Conservation (phyloP, 78 protist species). For the Guillardia theta region DNA sequence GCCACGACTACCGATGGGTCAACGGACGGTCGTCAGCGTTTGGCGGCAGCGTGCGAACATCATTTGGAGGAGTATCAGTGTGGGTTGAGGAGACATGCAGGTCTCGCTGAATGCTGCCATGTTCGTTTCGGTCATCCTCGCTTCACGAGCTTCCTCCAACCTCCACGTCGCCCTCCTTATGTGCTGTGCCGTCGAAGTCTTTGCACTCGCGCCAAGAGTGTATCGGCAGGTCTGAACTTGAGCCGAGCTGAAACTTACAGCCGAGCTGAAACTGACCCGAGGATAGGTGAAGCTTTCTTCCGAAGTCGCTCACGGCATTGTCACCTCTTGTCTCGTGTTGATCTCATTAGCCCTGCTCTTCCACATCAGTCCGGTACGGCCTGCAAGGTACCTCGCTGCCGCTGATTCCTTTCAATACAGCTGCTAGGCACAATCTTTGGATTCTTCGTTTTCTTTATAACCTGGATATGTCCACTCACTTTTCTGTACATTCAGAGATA, state of each 20-base stretch:
- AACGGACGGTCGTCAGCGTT: not conserved
- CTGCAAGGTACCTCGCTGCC: not conserved
- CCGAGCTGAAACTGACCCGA: not conserved
- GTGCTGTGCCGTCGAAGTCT: not conserved
- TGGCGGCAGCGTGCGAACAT: not conserved
- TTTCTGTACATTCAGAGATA: conserved; percentile 7
- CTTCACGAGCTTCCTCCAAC: not conserved
- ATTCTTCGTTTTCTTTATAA: not conserved
- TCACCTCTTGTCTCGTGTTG: not conserved
- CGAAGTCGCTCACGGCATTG: not conserved
- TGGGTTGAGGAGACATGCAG: too few relatives aligned
- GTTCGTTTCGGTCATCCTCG: not conserved
- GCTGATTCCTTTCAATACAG: not conserved
- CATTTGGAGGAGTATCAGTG: too few relatives aligned
- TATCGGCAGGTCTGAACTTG: not conserved
- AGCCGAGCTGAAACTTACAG: not conserved
- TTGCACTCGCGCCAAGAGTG: conserved; percentile 21
- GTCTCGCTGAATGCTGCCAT: conserved; percentile 25
- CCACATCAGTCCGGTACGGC: not conserved
- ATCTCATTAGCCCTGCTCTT: not conserved
- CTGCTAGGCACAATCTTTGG: not conserved
- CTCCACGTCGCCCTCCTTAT: not conserved
- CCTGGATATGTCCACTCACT: not conserved
- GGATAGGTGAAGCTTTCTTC: not conserved
- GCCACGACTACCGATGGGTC: conserved; percentile 34